Base-by-base conservation (phyloP, 1,139 yeast genomes). In the Yamadazyma oceani region DNA sequence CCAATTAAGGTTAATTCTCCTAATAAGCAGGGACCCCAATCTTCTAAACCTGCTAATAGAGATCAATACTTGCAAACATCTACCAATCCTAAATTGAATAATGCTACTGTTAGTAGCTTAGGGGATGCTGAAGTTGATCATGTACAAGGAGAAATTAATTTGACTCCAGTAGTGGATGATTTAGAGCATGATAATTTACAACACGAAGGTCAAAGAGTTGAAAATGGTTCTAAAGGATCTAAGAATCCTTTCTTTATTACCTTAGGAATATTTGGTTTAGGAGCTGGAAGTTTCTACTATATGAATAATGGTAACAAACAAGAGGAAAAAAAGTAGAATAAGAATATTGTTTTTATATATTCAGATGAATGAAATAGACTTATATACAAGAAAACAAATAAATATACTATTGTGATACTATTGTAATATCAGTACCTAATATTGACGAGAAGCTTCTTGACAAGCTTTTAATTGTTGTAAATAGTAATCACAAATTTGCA, bases 401-500 rank as follows among this genome's bases (percentile, higher is more conserved):
- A 32, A 19, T 19, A 5, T 19, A n/a, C n/a, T n/a, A n/a, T n/a
- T n/a, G n/a, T n/a, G n/a, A n/a, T n/a, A n/a, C n/a, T n/a, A n/a
- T n/a, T n/a, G 16, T 31, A 23, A 31, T 12, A 19, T 3, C 12
- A 14, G n/a, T n/a, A 31, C 16, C 19, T 12, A 87, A 62, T 85
- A 88, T 54, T 81, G 85, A 52, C 83, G 78, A 43, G 96, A 74
- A 54, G 97, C 96, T 65, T 86, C 92, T 72, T 92, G 97, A 68
- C 98, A 92, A 17, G 97, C 94, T 74, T 86, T 90, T 64, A 92
- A 81, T 72, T 90, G 97, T 70, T 90, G 97, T 68, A 92, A 77
- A 69, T 92, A 92, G 79, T 78, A 92, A 60, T 89, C 97, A 71
- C 98, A 92, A 53, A 85, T 82, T 71, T 89, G 96, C 89, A 88